Evolutionary conservation across 495 filamentous ascomycete species (phyloP), one percentile per base, ranked within the genome.

Genomic region (Hyaloscypha bicolor): DNA sequence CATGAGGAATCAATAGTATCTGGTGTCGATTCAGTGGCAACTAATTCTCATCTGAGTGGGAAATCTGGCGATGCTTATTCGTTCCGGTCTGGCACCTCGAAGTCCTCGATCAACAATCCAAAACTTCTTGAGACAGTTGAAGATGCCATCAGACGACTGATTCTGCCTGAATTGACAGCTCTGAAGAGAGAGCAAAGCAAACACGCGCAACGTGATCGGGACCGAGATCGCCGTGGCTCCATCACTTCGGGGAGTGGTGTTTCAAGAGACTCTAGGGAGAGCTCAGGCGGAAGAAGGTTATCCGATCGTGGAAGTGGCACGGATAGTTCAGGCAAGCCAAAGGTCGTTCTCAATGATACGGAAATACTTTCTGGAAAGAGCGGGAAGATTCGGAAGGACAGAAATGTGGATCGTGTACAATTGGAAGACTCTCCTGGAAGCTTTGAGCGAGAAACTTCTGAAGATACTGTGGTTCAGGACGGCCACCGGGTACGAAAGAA

Each of bases 111-210:
- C 77, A 97, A 96, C 78, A 97, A 99, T 74, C 94, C 94, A 0
- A 96, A 92, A 69, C 79, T 99, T n/a, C 85, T 98, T 6, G 92
- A 96, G 75, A 94, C 93, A 0, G 94, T 99, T 9, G 94, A 98
- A 77, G 94, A 97, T 80, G 93, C 95, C 25, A 98, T 99, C 70
- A 90, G 91, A 59, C 86, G 94, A 55, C 80, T 98, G 58, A 97
- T 98, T 59, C 79, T 98, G 2, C 96, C 95, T 0, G 94, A 99
- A 75, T 82, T 99, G 56, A 93, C 92, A 62, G 92, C 92, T 35
- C 82, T 98, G 55, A 97, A 97, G 78, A 87, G 92, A 73, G 92
- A 96, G 72, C 91, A 96, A 74, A 93, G 86, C 66, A 81, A 89
- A 67, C 65, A 64, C 37, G 45, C 48, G 2, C 32, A 68, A 14